A percentile compares a stretch with the other conserved stretches of the same genome.
These are phyloP conservation scores for Metarhizium robertsii DNA, from an alignment of 2,329 filamentous ascomycete species.

Conservation along the genomic window DNA sequence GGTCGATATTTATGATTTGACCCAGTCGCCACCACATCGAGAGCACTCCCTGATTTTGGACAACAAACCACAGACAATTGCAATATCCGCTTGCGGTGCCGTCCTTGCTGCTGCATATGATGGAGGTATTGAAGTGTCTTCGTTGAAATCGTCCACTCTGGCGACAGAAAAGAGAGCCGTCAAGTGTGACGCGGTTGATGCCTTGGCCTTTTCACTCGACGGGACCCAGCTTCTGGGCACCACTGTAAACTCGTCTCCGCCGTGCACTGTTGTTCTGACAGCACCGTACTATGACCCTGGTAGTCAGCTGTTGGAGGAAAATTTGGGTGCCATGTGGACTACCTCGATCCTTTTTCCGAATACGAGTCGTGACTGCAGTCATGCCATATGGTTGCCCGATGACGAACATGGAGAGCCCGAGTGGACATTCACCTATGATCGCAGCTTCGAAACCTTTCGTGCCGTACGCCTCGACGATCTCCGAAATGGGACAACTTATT, in stretches of 20 bases:
- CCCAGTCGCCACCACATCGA: conserved; percentile 53
- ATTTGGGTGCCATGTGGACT: conserved; percentile 71
- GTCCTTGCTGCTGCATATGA: conserved; percentile 80
- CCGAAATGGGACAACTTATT: conserved; percentile 69
- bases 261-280: conserved; percentile 66
- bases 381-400: conserved; percentile 60
- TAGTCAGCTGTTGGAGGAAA: conserved; percentile 53
- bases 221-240: conserved; percentile 72
- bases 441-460: conserved; percentile 67
- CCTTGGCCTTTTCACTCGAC: conserved; percentile 66
- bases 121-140: conserved; percentile 81
- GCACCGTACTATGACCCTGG: conserved; percentile 72
- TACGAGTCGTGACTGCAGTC: conserved; percentile 68
- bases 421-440: conserved; percentile 73
- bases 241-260: conserved; percentile 53
- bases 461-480: conserved; percentile 68
- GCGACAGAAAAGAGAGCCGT: conserved; percentile 63
- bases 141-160: conserved; percentile 54
- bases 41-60: conserved; percentile 70
- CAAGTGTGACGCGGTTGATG: conserved; percentile 68
- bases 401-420: conserved; percentile 54
- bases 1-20: conserved; percentile 75
- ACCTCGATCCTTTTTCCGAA: conserved; percentile 79
- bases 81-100: conserved; percentile 70
- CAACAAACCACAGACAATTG: conserved; percentile 68